phyloP scores from a whole-genome alignment of 768 basidiomycete species.

The Antrodiella citrinella region DNA sequence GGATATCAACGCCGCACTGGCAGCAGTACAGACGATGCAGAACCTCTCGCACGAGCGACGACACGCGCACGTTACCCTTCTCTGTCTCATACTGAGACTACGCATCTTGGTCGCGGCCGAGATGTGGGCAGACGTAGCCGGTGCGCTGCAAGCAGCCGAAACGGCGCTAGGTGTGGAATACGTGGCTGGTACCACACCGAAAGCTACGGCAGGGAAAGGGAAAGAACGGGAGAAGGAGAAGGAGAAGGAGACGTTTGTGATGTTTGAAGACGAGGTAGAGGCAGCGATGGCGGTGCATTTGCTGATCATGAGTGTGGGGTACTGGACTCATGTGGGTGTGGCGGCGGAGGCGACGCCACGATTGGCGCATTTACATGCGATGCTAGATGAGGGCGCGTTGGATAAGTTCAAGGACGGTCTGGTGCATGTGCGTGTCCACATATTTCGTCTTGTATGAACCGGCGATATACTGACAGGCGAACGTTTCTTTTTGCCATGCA shows the following conservation, averaged over 20 bases:
- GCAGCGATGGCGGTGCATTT: constrained; percentile 44
- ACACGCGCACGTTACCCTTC: constrained; percentile 38
- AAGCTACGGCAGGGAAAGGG: constrained; percentile 7
- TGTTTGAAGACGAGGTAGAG: constrained; percentile 27
- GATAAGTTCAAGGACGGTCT: constrained; percentile 33
- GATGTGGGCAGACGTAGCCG: constrained; percentile 30
- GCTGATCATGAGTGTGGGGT: constrained; percentile 54
- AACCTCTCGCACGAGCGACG: constrained; percentile 21
- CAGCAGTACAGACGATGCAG: constrained; percentile 27
- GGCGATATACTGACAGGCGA: background rate
- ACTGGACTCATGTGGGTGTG: constrained; percentile 52
- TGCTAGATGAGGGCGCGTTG: constrained; percentile 51
- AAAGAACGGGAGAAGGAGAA: constrained; percentile 6
- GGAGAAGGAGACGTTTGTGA: constrained; percentile 19
- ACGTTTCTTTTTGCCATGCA: constrained; percentile 3
- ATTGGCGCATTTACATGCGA: constrained; percentile 51
- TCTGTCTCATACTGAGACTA: constrained; percentile 49
- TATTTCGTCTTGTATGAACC: constrained; percentile 14
- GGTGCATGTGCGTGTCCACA: constrained; percentile 25
- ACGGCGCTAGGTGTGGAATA: constrained; percentile 36
- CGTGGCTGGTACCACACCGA: constrained; percentile 13
- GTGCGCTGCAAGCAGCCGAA: constrained; percentile 42
- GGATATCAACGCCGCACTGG: constrained; percentile 22
- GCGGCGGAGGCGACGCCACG: constrained; percentile 39
- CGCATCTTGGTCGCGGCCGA: constrained; percentile 47